Evolutionary conservation across 257 asterid genomes (phyloP).

Genomic region (Solanum chmielewskii): DNA sequence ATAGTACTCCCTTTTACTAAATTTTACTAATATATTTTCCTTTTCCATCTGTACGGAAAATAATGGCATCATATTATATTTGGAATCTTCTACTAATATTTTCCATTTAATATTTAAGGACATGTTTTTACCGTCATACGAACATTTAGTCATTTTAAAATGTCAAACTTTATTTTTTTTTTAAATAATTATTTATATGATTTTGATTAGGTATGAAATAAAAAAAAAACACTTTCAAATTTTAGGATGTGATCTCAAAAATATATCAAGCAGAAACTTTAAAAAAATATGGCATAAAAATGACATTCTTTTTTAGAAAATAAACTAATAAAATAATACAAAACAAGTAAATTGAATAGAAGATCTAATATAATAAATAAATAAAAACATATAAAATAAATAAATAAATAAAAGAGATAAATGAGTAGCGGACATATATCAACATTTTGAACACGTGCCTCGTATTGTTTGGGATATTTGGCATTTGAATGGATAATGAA

Average conservation of each 20-base stretch:
- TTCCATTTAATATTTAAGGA: not conserved
- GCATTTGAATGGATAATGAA: constrained; percentile 26
- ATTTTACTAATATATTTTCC: not conserved
- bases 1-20: not conserved
- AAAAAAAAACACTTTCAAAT: too few species aligned
- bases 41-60: not conserved
- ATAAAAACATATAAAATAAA: too few species aligned
- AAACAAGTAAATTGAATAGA: too few species aligned
- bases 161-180: not conserved
- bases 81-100: not conserved
- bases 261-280: too few species aligned
- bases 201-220: too few species aligned
- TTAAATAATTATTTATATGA: too few species aligned
- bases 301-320: too few species aligned
- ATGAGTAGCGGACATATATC: not conserved
- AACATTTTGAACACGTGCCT: not conserved
- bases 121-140: not conserved
- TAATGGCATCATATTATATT: not conserved
- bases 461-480: not conserved
- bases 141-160: not conserved
- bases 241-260: too few species aligned
- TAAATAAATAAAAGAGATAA: not conserved
- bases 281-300: too few species aligned
- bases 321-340: too few species aligned
- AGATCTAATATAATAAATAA: too few species aligned